Evolutionary conservation across 202 grass and related monocot species (phyloP).

Genomic region (Digitaria exilis): DNA sequence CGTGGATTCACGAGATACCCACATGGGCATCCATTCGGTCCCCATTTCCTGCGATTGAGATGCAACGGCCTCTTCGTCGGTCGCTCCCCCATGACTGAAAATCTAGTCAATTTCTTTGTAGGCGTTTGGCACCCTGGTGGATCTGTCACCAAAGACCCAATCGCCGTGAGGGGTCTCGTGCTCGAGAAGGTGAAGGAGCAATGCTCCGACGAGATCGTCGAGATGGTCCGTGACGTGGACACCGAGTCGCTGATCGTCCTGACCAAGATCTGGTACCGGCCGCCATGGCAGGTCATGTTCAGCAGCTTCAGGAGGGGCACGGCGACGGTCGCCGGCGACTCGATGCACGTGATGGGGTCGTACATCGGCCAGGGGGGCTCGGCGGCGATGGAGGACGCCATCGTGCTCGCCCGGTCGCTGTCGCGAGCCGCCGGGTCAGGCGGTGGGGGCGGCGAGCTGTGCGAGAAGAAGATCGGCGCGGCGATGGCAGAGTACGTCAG

Average conservation of each 20-base stretch:
- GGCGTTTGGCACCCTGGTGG: not conserved
- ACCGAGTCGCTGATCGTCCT: constrained; percentile 25
- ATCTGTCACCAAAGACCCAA: not conserved
- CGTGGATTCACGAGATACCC: constrained; percentile 40
- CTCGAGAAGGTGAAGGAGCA: constrained; percentile 1
- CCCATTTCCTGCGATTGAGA: constrained; percentile 5
- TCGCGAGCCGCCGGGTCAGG: not conserved
- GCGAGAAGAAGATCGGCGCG: not conserved
- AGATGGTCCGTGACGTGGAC: constrained; percentile 38
- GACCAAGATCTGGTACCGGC: constrained; percentile 11
- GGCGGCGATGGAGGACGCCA: constrained; percentile 43
- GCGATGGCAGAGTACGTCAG: constrained; percentile 40
- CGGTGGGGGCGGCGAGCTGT: not conserved
- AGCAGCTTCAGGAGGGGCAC: constrained; percentile 15
- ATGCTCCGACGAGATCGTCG: constrained; percentile 13
- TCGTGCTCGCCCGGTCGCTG: constrained; percentile 55
- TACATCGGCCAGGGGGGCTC: constrained; percentile 55
- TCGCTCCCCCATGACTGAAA: constrained; percentile 28
- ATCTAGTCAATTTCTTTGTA: constrained; percentile 29
- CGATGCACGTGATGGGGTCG: constrained; percentile 60
- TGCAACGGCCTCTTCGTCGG: constrained; percentile 12
- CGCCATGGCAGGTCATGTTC: constrained; percentile 46
- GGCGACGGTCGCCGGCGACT: constrained; percentile 49
- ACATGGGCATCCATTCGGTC: constrained; percentile 19
- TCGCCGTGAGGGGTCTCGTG: constrained; percentile 14